Evolutionary conservation across 2,329 filamentous ascomycete genomes (phyloP), one percentile per base, ranked within the genome.

Genomic region (Colletotrichum echinochloae): DNA sequence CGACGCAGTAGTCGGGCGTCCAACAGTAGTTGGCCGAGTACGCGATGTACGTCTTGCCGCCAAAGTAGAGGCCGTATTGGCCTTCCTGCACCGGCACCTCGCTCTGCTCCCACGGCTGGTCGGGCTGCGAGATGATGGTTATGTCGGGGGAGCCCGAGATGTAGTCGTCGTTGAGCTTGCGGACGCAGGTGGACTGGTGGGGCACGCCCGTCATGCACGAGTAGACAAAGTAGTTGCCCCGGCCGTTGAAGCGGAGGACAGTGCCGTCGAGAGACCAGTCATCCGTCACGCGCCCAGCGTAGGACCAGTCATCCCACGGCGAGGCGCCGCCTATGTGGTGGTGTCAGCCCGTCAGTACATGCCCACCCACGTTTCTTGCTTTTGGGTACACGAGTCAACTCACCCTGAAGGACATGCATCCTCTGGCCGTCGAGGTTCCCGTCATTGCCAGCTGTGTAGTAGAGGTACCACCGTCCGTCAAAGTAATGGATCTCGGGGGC

Each of bases 11-110:
- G 63, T 83, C 80, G 0, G 83, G 76, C 0, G 85, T 87, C 86
- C 86, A 88, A 80, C 87, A 89, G 77, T 85, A 86, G 69, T 84
- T 87, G 1, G 86, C 87, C 7, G 84, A 87, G 78, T 85, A 90
- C 1, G 83, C 80, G 49, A 89, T 76, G 71, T 84, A 88, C 0
- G 85, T 88, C 66, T 83, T 84, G 14, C 85, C 85, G 28, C 82
- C 82, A 49, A 84, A 82, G 75, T 89, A 89, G 28, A 90, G 79
- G 0, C 85, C 85, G 3, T 83, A 82, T 0, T 86, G 82, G 0
- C 86, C 87, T 74, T 90, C 87, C 74, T 89, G 87, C 1, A 90
- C 87, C 0, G 86, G 83, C 0, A 77, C 80, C 7, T 81, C 83
- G 46, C 82, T 81, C 14, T 73, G 82, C 75, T 90, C 88, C 84